Evolutionary conservation across 108 stramenopile genomes (phyloP), one percentile per base, ranked within the genome.

Genomic region (Cyclostephanos tholiformis): DNA sequence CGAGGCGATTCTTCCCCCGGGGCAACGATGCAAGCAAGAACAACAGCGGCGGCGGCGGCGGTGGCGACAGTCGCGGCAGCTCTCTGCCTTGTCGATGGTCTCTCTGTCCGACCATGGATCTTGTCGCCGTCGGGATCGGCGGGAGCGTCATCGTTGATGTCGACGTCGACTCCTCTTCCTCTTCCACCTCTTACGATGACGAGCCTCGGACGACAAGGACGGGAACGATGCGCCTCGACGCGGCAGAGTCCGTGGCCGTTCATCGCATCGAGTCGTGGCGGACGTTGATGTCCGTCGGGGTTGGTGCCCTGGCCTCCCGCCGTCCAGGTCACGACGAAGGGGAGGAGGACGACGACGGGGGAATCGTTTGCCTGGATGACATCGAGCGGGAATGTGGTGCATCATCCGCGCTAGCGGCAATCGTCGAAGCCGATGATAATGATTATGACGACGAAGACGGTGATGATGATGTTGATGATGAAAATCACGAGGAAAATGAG

Each of bases 81-180:
- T 46, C 44, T 0, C 16, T 58, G 6, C 57, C 57, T 0, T 58
- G 57, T 12, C 27, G 70, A 20, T 74, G 58, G 60, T 57, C 70
- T 4, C 71, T 92, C 32, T 92, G 89, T 75, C 91, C 91, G 23
- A 85, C 87, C 25, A 92, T 92, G 91, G 91, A 92, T 79, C 63
- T 92, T 48, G 49, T 90, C 48, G 83, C 84, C 32, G 41, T 88
- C 62, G 76, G 71, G 6, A 57, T 58, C 14, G 57, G 57, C 30
- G 27, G 57, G 17, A 25, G 57, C 27, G 57, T 5, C 17, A 19
- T 16, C 30, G 26, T 30, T 17, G 30, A 27, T 17, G 27, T 17
- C 27, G 30, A 30, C 57, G 30, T 30, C 30, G 30, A 4, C 30
- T 9, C 10, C 41, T 3, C 41, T 7, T 41, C 41, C 41, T n/a